Evolutionary conservation across 495 filamentous ascomycete genomes (phyloP), one percentile per base, ranked within the genome.

Genomic region (Penicillium cinerascens): DNA sequence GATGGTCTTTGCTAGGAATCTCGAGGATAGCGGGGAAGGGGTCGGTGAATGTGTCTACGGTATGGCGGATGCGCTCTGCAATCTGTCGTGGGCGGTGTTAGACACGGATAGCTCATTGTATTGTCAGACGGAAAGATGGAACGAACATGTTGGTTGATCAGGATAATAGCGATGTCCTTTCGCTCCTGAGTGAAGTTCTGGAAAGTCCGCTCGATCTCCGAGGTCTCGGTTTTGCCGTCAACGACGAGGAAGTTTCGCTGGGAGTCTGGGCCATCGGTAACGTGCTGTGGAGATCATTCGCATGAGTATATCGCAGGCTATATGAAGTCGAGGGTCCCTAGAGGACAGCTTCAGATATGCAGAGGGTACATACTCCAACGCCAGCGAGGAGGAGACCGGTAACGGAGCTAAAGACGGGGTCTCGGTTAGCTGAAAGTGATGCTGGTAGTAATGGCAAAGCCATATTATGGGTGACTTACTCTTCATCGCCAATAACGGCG

Each of bases 1-100:
- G 93, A 63, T 99, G 93, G 66, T 99, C 93, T 78, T 99, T 99
- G 76, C 91, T 95, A 25, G 95, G 95, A 50, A 97, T 97, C 74
- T 99, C 95, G 52, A 99, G 84, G 45, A 82, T 71, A 11, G 78
- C 76, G 10, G 78, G 78, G 58, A 82, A 80, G 7, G 78, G 70
- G n/a, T 80, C 78, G 47, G 77, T 65, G 60, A 72, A 82, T 17
- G 72, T 61, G 52, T 82, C 78, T 27, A 82, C 76, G 39, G 83
- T 82, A 68, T 91, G 80, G 55, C 95, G 81, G 78, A 99, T 99
- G 64, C 84, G 83, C 64, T 99, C 95, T 18, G 95, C 95, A 51
- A 97, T 78, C 92, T 96, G 46, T 58, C 57, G 23, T 25, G 1
- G 41, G 55, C 18, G 58, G 49, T 13, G n/a, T 17, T 23, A 42